Evolutionary conservation across 163 green algal genomes (phyloP), one percentile per base, ranked within the genome.

Genomic region (Dunaliella salina): DNA sequence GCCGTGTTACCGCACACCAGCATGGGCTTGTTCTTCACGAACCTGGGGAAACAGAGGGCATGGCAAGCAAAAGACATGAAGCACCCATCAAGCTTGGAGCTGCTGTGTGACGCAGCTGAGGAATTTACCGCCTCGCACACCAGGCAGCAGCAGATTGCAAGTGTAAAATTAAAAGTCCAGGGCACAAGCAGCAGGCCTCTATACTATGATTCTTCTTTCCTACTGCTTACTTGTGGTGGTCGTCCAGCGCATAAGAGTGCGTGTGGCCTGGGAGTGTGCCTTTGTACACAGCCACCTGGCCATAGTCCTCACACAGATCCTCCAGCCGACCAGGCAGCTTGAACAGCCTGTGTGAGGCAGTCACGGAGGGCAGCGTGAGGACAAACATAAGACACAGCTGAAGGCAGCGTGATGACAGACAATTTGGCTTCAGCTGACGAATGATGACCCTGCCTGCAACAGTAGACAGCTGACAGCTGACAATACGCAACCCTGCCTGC

Each of bases 1-100:
- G 91, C 92, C 4, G 93, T 96, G 90, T 97, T 98, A 80, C 95
- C 95, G 89, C 95, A 97, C 67, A 98, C 95, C 45, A 95, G 87
- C 84, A 95, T 93, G 33, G 93, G 94, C 81, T 96, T 96, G 82
- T 92, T 91, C 25, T 91, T 93, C 30, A 89, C 84, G 80, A 93
- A 92, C 34, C 89, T 90, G 84, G 0, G 59, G 75, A 81, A 50
- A 50, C 40, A 50, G 40, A 50, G 40, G 40, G 40, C 40, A 50
- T 50, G 8, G 40, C 8, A 50, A 50, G 40, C 40, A 50, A 50
- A 50, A 50, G 40, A 50, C 40, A 50, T 50, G 40, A 50, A 50
- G 40, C 40, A 50, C 4, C 40, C 40, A 8, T 3, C 40, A 50
- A 50, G 40, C 40, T 50, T 50, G 8, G 40, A 50, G 40, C 8